phyloP scores from a whole-genome alignment of 1,284 basidiomycete genomes.

The Trichosporon coremiiforme region DNA sequence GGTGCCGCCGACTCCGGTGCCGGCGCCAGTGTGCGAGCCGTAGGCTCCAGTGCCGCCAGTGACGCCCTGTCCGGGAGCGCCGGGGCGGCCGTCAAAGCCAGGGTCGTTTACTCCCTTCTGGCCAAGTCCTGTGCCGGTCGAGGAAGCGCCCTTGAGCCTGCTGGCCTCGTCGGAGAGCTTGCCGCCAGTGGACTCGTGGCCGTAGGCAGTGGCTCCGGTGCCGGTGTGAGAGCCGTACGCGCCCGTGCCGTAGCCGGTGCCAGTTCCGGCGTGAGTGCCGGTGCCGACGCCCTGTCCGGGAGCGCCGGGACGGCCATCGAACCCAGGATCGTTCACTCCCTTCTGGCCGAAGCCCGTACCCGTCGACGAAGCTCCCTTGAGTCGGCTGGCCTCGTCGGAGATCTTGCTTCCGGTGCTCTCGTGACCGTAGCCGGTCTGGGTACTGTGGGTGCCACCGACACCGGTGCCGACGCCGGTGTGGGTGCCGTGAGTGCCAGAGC shows the following conservation, averaged over 20 bases:
- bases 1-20: neutral
- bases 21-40: neutral
- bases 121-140: neutral
- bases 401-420: neutral
- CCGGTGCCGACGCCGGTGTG: constrained; percentile 10
- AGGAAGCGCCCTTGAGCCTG: neutral
- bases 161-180: constrained; percentile 4
- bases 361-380: neutral
- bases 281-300: constrained; percentile 13
- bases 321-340: constrained; percentile 5
- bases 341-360: constrained; percentile 6
- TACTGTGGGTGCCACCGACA: neutral
- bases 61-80: constrained; percentile 10
- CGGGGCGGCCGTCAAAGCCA: neutral
- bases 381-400: neutral
- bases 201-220: neutral
- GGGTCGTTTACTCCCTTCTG: constrained; percentile 5
- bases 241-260: neutral
- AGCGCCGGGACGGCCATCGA: constrained; percentile 5
- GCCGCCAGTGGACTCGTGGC: neutral
- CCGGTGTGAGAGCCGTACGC: constrained; percentile 4
- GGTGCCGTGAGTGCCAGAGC: neutral
- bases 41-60: neutral
- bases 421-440: neutral
- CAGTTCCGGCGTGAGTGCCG: neutral